phyloP scores from a whole-genome alignment of 2,329 filamentous ascomycete species.

The Calonectria hawksworthii region DNA sequence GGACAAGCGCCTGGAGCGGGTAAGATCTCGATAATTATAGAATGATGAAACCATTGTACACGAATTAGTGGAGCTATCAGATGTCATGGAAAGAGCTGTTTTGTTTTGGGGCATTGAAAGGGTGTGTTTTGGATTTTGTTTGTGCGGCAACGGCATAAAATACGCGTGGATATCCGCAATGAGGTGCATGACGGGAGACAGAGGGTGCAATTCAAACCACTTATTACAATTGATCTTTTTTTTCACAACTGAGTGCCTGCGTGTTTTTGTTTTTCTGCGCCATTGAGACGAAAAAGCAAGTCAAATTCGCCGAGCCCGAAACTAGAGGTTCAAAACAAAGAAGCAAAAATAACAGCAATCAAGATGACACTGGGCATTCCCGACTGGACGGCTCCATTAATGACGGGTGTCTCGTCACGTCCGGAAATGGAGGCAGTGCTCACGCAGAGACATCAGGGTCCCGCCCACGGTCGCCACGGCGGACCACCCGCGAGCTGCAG shows the following conservation, averaged over 20 bases:
- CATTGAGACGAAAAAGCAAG: not conserved
- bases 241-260: not conserved
- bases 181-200: not conserved
- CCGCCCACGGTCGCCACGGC: not conserved
- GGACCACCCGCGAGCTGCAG: not conserved
- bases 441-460: slow-evolving; percentile 1
- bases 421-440: slow-evolving; percentile 5
- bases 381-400: slow-evolving; percentile 8
- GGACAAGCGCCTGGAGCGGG: slow-evolving; percentile 44
- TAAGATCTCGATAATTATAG: slow-evolving; percentile 9
- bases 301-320: not conserved
- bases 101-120: slow-evolving; percentile 5
- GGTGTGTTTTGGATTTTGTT: slow-evolving; percentile 10
- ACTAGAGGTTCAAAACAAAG: not conserved
- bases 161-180: not conserved
- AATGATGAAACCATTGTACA: slow-evolving; percentile 14
- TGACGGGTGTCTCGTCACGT: not conserved
- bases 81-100: not conserved
- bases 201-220: not conserved
- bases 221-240: not conserved
- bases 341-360: not conserved
- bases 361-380: not conserved
- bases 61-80: not conserved
- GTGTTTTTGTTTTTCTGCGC: not conserved
- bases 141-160: not conserved